A percentile compares a stretch with the other conserved stretches of the same genome.
Conservation (phyloP, 495 filamentous ascomycete species). For the Penicillium samsonianum region DNA sequence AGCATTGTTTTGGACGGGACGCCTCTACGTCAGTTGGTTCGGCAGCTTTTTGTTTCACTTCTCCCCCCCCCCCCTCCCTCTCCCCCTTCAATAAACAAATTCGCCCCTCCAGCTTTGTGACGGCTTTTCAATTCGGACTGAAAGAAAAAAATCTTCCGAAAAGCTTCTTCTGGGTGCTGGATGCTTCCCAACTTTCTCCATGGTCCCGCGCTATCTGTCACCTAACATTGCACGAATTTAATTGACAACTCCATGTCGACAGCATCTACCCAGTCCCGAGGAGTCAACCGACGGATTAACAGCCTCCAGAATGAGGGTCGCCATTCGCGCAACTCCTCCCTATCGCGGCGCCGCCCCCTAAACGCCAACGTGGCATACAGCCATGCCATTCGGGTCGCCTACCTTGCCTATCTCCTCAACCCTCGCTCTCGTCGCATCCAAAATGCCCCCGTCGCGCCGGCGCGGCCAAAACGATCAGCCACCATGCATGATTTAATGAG, state of each 20-base stretch:
- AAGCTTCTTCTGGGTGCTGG: slow-evolving; percentile 22
- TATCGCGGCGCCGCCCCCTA: slow-evolving; percentile 50
- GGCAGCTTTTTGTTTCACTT: slow-evolving; percentile 30
- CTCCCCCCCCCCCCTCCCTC: slow-evolving; percentile 17
- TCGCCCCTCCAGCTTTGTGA: slow-evolving; percentile 16
- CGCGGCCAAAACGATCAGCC: slow-evolving; percentile 64
- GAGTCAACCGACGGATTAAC: slow-evolving; percentile 56
- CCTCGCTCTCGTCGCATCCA: slow-evolving; percentile 85
- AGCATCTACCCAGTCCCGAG: slow-evolving; percentile 54
- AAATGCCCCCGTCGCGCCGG: slow-evolving; percentile 65
- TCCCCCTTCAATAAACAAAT: slow-evolving; percentile 25
- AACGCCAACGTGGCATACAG: slow-evolving; percentile 77
- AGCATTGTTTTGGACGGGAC: slow-evolving; percentile 25
- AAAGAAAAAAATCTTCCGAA: slow-evolving; percentile 1
- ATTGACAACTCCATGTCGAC: slow-evolving; percentile 51
- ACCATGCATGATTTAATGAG: slow-evolving; percentile 73
- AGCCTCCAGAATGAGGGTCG: slow-evolving; percentile 56
- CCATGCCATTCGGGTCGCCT: slow-evolving; percentile 87
- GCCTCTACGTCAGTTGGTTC: slow-evolving; percentile 29
- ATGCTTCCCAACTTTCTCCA: slow-evolving; percentile 33
- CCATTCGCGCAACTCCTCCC: slow-evolving; percentile 54
- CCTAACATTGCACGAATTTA: slow-evolving; percentile 28
- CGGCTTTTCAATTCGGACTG: slow-evolving; percentile 1
- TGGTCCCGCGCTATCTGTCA: slow-evolving; percentile 40
- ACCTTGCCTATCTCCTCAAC: slow-evolving; percentile 89